These are phyloP conservation scores for Sphenostylis stenocarpa DNA, from an alignment of 306 rosid species.

Conservation along the genomic window DNA sequence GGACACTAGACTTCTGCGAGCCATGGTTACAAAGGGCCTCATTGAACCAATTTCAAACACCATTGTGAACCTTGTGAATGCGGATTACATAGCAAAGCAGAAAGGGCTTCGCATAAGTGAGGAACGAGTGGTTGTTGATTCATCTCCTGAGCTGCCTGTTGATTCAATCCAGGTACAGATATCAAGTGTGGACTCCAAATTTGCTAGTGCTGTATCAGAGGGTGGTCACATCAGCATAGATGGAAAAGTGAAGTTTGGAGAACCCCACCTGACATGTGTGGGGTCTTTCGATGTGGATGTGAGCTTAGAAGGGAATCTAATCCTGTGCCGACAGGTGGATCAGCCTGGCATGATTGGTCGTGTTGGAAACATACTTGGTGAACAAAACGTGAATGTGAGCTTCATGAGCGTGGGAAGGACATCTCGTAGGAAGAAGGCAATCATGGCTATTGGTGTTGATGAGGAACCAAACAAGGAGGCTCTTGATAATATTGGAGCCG, in stretches of 20 bases:
- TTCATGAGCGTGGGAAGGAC: conserved; percentile 96
- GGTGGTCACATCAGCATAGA: conserved; percentile 69
- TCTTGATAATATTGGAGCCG: conserved; percentile 64
- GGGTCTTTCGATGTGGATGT: conserved; percentile 80
- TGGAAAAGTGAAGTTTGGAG: conserved; percentile 81
- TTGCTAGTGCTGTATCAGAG: conserved; percentile 65
- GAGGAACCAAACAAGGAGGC: conserved; percentile 69
- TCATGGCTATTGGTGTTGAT: conserved; percentile 94
- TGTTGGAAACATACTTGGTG: conserved; percentile 75
- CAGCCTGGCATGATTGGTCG: conserved; percentile 93
- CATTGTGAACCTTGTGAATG: conserved; percentile 79
- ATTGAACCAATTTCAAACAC: conserved; percentile 79
- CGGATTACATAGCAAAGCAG: conserved; percentile 80
- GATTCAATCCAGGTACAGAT: conserved; percentile 71
- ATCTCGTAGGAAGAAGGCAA: conserved; percentile 53
- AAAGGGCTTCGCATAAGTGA: conserved; percentile 82
- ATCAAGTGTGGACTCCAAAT: conserved; percentile 67
- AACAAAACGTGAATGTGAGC: conserved; percentile 75
- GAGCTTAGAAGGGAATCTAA: conserved; percentile 84
- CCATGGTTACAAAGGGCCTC: conserved; percentile 89
- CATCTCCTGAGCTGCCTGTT: conserved; percentile 68
- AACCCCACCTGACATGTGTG: conserved; percentile 64
- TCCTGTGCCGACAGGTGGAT: conserved; percentile 77
- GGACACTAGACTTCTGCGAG: conserved; percentile 90
- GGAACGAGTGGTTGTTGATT: conserved; percentile 53